A percentile compares a stretch with the other conserved stretches of the same genome.
Evolutionary conservation across 768 basidiomycete genomes (phyloP).

Genomic region (Rhodotorula diobovata): DNA sequence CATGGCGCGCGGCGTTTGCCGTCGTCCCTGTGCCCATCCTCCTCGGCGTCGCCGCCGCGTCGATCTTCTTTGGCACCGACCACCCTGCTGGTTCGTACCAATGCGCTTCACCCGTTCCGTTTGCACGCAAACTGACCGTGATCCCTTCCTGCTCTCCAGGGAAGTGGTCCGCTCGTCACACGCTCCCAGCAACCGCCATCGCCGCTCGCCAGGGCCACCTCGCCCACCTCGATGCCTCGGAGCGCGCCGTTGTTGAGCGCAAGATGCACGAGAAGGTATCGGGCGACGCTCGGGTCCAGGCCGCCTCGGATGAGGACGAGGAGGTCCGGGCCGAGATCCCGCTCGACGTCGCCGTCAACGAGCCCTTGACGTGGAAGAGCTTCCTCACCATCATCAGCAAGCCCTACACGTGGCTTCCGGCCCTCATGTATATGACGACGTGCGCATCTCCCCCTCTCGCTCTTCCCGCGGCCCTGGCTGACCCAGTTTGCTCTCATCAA

Average conservation of each 20-base stretch:
- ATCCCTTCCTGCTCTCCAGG: constrained; percentile 37
- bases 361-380: constrained; percentile 49
- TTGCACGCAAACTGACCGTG: background rate
- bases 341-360: constrained; percentile 54
- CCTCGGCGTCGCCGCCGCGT: constrained; percentile 50
- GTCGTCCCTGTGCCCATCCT: constrained; percentile 59
- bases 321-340: constrained; percentile 42
- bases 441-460: background rate
- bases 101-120: too few species aligned
- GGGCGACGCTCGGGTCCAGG: constrained; percentile 35
- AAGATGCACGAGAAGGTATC: constrained; percentile 44
- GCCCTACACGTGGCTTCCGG: constrained; percentile 58
- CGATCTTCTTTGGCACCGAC: constrained; percentile 55
- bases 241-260: constrained; percentile 34
- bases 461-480: background rate
- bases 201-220: constrained; percentile 39
- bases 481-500: background rate
- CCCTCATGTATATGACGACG: constrained; percentile 56
- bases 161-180: constrained; percentile 55
- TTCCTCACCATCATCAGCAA: constrained; percentile 48
- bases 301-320: constrained; percentile 30
- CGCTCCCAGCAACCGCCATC: constrained; percentile 46
- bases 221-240: constrained; percentile 43
- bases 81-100: constrained; percentile 52
- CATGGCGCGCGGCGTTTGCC: constrained; percentile 59